Evolutionary conservation across 352 stramenopile genomes (phyloP), one percentile per base, ranked within the genome.

Genomic region (Blastocystis sp.): DNA sequence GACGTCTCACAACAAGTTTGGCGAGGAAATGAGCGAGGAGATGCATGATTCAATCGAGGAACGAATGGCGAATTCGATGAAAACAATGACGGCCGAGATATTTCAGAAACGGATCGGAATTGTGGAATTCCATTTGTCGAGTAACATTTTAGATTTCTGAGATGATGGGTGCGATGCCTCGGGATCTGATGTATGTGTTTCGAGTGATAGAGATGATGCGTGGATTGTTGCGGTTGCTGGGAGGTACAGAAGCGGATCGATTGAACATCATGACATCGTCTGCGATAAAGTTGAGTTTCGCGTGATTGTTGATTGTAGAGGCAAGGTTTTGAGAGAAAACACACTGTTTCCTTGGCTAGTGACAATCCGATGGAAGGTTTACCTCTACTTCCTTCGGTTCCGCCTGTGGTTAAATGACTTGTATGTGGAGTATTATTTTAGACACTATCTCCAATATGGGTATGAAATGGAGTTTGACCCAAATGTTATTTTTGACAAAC

Each of bases 401-500:
- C 73, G 54, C 0, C 55, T 84, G 11, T 84, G 73, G 73, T 43
- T 84, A 55, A 84, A 68, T 43, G 73, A 84, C 26, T 43, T 84
- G 47, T 84, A 84, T 43, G 43, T 84, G 0, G 73, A 84, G 29
- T 84, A 39, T n/a, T 84, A 84, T 45, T 13, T 84, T n/a, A 50
- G 73, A 23, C 53, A 47, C 6, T 34, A 50, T 66, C 50, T 84
- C 53, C 59, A 68, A 15, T 5, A 43, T 9, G 53, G 73, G 34
- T 84, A 84, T 64, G 73, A 84, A 64, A 84, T 84, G 73, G 73
- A 84, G 50, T 66, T 84, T 15, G 73, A 84, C 62, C 73, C 73
- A 23, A 55, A 84, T 66, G 50, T 84, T 18, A 37, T 84, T 5
- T 84, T 84, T 29, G 68, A 84, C 41, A n/a, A 63, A 50, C 41